A percentile compares a stretch with the other conserved stretches of the same genome.
Conservation (phyloP, 495 filamentous ascomycete species). For the Penicillium bovifimosum region DNA sequence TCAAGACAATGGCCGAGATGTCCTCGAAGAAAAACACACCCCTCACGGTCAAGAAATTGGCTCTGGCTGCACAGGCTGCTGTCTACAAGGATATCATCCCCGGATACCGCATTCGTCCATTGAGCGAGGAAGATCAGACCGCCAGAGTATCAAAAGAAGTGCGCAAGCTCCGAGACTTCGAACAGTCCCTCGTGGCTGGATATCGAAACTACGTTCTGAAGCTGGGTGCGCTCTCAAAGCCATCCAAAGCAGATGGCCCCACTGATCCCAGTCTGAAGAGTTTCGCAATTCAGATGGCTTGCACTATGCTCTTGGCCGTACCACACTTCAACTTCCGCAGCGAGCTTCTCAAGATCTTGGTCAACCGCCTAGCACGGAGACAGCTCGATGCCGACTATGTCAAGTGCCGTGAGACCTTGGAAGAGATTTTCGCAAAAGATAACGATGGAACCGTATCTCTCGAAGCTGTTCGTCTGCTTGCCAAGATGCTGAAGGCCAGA, state of each 20-base stretch:
- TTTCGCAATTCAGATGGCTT: slow-evolving; percentile 80
- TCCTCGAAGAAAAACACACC: slow-evolving; percentile 51
- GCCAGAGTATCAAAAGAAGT: slow-evolving; percentile 91
- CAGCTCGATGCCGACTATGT: slow-evolving; percentile 64
- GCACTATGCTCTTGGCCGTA: slow-evolving; percentile 67
- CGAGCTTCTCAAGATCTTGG: slow-evolving; percentile 80
- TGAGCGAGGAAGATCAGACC: slow-evolving; percentile 62
- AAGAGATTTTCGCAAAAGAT: slow-evolving; percentile 77
- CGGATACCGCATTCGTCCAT: slow-evolving; percentile 85
- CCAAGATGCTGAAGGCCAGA: slow-evolving; percentile 88
- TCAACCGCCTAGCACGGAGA: slow-evolving; percentile 69
- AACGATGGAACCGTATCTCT: slow-evolving; percentile 83
- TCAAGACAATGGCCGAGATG: slow-evolving; percentile 72
- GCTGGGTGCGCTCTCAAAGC: slow-evolving; percentile 57
- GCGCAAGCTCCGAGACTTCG: slow-evolving; percentile 68
- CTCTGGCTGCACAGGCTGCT: slow-evolving; percentile 75
- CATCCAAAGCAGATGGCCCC: slow-evolving; percentile 30
- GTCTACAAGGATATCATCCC: slow-evolving; percentile 97
- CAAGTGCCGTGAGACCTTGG: slow-evolving; percentile 74
- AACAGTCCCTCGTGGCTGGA: slow-evolving; percentile 72
- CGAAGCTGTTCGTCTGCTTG: slow-evolving; percentile 76
- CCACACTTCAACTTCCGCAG: slow-evolving; percentile 95
- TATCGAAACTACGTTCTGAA: slow-evolving; percentile 81
- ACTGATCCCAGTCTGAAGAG: slow-evolving; percentile 47
- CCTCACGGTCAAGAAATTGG: slow-evolving; percentile 72